A percentile compares a stretch with the other conserved stretches of the same genome.
Evolutionary conservation across 176 grass and related monocot species (phyloP).

Genomic region (Aegilops sharonensis): DNA sequence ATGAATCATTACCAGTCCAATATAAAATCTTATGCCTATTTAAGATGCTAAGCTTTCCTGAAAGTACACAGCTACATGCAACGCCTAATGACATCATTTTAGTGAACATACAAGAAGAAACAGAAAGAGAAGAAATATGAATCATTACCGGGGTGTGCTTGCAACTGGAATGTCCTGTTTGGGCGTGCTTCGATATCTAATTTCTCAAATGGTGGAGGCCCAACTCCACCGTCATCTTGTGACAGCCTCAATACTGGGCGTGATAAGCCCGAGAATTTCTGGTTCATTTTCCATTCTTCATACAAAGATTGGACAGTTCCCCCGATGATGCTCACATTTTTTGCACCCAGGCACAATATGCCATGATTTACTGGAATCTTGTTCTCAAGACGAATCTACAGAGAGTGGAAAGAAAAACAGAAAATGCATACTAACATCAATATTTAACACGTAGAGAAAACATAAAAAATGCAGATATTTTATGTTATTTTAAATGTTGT

Average conservation of each 20-base stretch:
- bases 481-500: background rate
- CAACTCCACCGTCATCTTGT: conserved; percentile 60
- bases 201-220: conserved; percentile 87
- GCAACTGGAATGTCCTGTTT: conserved; percentile 28
- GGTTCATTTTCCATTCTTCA: conserved; percentile 90
- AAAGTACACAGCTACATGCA: background rate
- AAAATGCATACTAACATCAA: background rate
- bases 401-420: background rate
- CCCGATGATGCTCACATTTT: conserved; percentile 60
- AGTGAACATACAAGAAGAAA: conserved; percentile 4
- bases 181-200: conserved; percentile 46
- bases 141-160: conserved; percentile 40
- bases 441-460: background rate
- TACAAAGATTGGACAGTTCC: conserved; percentile 73
- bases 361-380: conserved; percentile 66
- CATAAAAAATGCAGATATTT: background rate
- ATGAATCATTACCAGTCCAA: conserved; percentile 39
- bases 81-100: background rate
- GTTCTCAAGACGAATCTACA: conserved; percentile 69
- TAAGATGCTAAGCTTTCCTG: background rate
- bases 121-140: conserved; percentile 10
- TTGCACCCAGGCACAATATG: conserved; percentile 68
- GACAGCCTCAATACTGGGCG: conserved; percentile 53
- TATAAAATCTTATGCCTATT: background rate
- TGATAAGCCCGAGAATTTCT: conserved; percentile 73